Evolutionary conservation across 805 yeast genomes (phyloP), one percentile per base, ranked within the genome.

Genomic region (Pichia paraexigua): DNA sequence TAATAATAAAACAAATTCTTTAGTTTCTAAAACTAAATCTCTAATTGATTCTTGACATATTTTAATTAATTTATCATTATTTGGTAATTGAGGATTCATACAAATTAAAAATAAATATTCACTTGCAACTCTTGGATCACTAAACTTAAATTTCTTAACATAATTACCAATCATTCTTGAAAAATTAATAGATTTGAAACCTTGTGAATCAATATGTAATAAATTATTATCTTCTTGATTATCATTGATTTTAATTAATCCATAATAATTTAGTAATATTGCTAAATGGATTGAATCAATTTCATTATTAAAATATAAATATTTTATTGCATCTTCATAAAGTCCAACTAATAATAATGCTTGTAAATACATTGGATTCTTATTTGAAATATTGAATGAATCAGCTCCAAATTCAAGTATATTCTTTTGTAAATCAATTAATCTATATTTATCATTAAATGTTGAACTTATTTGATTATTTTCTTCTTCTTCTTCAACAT

Each of bases 101-200:
- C 87, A 83, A 27, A 90, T 82, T 58, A 87, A 71, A 25, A 86
- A 75, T 48, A 92, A 69, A 63, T 94, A 94, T 64, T 92, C 96
- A n/a, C 87, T 86, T 0, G 97, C 97, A 51, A 85, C 87, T 60
- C 83, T 79, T 24, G 98, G 95, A 68, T 90, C 95, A 41, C 92
- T 79, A 53, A 80, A 79, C 60, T 90, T 83, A 73, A 94, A 92
- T 18, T 83, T 79, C 55, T 90, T 77, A 12, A 94, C 86, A 67
- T 88, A 92, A 21, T 83, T 79, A 1, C 95, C 95, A 46, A 94
- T 60, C 48, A 89, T 65, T 52, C 87, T 74, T 20, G 86, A 82
- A 64, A 83, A 79, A 54, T 75, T 75, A 58, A 68, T 59, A 12
- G 60, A 55, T 22, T 50, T 59, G 46, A 61, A 59, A 2, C 68